Conservation (phyloP, 2,329 filamentous ascomycete species). For the Shiraia sp. region DNA sequence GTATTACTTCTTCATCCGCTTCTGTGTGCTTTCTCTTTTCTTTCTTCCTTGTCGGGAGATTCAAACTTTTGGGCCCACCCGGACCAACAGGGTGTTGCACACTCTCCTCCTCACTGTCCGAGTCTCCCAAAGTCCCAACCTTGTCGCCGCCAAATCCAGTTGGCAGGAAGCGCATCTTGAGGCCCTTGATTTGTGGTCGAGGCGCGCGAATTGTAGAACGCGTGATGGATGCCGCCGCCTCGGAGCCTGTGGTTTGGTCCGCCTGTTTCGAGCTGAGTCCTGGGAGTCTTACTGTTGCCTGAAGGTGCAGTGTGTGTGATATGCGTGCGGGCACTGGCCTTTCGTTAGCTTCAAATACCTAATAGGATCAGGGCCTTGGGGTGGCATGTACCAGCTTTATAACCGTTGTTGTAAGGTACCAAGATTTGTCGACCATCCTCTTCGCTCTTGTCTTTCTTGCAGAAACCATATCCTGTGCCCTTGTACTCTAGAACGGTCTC, state of each 20-base stretch:
- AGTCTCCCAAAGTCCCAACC: conserved; percentile 48
- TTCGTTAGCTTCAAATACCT: neutral
- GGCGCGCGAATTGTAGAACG: conserved; percentile 57
- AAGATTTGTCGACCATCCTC: conserved; percentile 63
- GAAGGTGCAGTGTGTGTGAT: conserved; percentile 66
- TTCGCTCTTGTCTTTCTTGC: conserved; percentile 55
- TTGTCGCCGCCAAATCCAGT: conserved; percentile 60
- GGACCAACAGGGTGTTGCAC: conserved; percentile 22
- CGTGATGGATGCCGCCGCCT: conserved; percentile 48
- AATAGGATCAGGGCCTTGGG: neutral
- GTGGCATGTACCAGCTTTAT: conserved; percentile 56
- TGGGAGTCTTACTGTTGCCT: conserved; percentile 63
- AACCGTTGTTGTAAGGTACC: conserved; percentile 62
- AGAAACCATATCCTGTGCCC: conserved; percentile 65
- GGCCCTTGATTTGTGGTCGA: conserved; percentile 67
- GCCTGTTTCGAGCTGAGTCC: conserved; percentile 47
- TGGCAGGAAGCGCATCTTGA: conserved; percentile 70
- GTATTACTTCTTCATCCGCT: conserved; percentile 35
- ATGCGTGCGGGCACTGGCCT: conserved; percentile 43
- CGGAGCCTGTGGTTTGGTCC: conserved; percentile 45
- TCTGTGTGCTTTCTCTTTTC: conserved; percentile 48
- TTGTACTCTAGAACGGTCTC: conserved; percentile 64
- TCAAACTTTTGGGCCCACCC: conserved; percentile 26
- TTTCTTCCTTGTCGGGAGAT: conserved; percentile 25
- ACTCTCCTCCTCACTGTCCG: conserved; percentile 51